Evolutionary conservation across 495 filamentous ascomycete genomes (phyloP).

Genomic region (Extremus antarcticus): DNA sequence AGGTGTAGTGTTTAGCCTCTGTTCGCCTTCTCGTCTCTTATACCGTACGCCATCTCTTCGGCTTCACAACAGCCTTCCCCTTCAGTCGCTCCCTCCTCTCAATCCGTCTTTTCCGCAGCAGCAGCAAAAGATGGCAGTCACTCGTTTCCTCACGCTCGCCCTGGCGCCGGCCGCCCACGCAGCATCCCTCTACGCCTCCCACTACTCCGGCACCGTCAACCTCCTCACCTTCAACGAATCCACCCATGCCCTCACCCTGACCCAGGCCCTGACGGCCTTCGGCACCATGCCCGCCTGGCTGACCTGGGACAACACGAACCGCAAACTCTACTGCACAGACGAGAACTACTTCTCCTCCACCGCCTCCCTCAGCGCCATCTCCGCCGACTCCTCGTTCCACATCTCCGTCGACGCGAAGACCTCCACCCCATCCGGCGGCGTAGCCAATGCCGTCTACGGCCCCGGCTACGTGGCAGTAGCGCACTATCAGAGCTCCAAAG

Average conservation of each 20-base stretch:
- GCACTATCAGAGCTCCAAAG: constrained; percentile 15
- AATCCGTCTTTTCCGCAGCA: too few species aligned
- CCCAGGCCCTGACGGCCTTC: constrained; percentile 3
- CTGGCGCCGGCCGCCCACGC: background rate
- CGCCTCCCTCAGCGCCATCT: constrained; percentile 21
- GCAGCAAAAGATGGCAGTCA: background rate
- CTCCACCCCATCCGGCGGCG: background rate
- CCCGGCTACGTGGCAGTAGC: too few species aligned
- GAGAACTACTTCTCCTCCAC: constrained; percentile 21
- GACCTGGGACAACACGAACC: constrained; percentile 9
- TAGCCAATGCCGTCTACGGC: background rate
- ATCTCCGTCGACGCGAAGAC: background rate
- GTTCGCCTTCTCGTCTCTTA: background rate
- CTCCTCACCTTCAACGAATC: constrained; percentile 4
- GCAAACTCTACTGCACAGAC: constrained; percentile 22
- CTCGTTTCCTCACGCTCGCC: background rate
- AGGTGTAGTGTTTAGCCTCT: background rate
- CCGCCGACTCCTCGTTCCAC: background rate
- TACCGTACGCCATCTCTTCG: background rate
- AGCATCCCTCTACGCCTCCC: constrained; percentile 17
- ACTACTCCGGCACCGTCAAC: constrained; percentile 16
- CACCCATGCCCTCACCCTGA: constrained; percentile 2
- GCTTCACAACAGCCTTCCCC: background rate
- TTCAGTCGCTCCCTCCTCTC: background rate
- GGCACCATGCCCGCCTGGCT: constrained; percentile 23